Evolutionary conservation across 345 rosid species (phyloP).

Genomic region (Toxicodendron radicans): DNA sequence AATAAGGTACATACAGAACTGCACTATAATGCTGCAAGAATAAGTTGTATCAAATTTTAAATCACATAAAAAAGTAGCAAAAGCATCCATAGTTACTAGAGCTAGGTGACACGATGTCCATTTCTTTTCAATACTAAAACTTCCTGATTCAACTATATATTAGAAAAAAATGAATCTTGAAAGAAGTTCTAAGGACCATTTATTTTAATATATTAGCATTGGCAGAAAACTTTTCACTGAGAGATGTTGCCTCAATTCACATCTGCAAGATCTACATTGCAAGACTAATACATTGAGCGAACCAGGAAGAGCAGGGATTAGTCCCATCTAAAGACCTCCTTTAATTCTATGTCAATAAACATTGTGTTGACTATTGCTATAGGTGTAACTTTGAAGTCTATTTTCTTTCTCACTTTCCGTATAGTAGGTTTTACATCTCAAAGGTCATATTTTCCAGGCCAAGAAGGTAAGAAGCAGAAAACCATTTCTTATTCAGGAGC

Average conservation of each 20-base stretch:
- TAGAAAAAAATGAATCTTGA: not conserved
- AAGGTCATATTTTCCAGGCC: not conserved
- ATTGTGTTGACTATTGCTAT: not conserved
- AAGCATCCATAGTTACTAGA: not conserved
- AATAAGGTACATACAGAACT: not conserved
- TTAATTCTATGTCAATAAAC: not conserved
- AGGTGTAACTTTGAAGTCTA: not conserved
- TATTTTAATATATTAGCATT: not conserved
- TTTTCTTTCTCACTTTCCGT: not conserved
- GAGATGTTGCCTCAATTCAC: not conserved
- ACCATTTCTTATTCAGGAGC: conserved; percentile 2
- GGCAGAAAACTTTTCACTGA: not conserved
- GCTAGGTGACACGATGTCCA: not conserved
- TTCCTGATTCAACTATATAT: not conserved
- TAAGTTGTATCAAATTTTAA: not conserved
- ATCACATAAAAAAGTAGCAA: not conserved
- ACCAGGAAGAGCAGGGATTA: not conserved
- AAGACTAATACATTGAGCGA: not conserved
- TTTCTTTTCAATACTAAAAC: not conserved
- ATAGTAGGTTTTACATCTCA: not conserved
- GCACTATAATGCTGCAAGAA: not conserved
- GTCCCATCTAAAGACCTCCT: not conserved
- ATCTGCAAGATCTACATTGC: no score
- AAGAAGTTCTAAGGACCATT: not conserved
- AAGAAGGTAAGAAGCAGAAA: not conserved